Percentiles rank a stretch among this genome's conserved stretches.
Conservation (phyloP, 768 basidiomycete genomes). For the Galerina marginata region DNA sequence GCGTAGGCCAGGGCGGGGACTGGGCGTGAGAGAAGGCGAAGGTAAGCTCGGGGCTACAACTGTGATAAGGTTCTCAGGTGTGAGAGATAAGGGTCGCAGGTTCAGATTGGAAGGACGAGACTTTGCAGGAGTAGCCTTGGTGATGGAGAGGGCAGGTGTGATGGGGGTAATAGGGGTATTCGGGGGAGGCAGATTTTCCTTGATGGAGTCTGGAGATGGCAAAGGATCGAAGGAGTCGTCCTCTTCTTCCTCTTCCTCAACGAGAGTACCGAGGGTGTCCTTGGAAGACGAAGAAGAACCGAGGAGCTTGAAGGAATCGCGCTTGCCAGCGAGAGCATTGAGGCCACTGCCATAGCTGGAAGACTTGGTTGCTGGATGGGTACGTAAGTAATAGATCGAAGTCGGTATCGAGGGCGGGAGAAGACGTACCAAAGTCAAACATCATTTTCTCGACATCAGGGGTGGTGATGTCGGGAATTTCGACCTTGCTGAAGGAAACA, state of each 20-base stretch:
- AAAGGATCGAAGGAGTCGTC: constrained; percentile 50
- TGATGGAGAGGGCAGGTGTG: constrained; percentile 36
- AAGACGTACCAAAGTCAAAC: constrained; percentile 71
- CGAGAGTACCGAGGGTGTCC: constrained; percentile 77
- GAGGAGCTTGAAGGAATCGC: constrained; percentile 83
- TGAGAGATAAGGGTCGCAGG: constrained; percentile 75
- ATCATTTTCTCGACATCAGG: constrained; percentile 59
- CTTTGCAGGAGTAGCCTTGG: constrained; percentile 48
- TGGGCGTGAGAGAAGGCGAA: constrained; percentile 60
- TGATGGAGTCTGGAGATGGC: constrained; percentile 27
- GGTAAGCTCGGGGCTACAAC: constrained; percentile 44
- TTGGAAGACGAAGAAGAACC: constrained; percentile 65
- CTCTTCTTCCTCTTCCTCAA: constrained; percentile 90
- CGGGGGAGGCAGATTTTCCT: constrained; percentile 24
- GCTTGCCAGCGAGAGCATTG: constrained; percentile 59
- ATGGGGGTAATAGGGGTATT: constrained; percentile 30
- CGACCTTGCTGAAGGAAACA: constrained; percentile 72
- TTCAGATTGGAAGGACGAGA: constrained; percentile 70
- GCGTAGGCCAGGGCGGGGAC: constrained; percentile 52
- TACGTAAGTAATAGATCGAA: constrained; percentile 17
- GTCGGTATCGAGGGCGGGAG: constrained; percentile 8
- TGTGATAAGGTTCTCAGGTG: constrained; percentile 53
- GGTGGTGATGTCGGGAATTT: constrained; percentile 79
- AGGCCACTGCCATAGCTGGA: constrained; percentile 37
- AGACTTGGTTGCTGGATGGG: constrained; percentile 57